phyloP scores from a whole-genome alignment of 495 filamentous ascomycete species.

The Cercophora sp. region DNA sequence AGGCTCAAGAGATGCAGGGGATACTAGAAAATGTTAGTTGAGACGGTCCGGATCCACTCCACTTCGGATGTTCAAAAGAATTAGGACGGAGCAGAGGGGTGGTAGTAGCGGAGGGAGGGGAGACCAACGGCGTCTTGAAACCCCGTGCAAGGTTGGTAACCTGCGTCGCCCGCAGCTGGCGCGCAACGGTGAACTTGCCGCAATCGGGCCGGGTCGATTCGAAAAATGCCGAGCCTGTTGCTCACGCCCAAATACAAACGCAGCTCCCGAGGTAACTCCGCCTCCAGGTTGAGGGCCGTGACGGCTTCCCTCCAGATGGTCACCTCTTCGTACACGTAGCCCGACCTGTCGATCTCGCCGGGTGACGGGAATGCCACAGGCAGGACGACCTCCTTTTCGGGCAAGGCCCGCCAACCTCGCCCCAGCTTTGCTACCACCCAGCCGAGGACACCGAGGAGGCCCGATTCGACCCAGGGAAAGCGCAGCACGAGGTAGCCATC shows the following conservation, averaged over 20 bases:
- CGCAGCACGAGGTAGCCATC: constrained; percentile 55
- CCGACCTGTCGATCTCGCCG: constrained; percentile 46
- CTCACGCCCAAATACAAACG: constrained; percentile 58
- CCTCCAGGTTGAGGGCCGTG: constrained; percentile 55
- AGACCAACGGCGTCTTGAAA: constrained; percentile 85
- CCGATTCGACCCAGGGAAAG: constrained; percentile 54
- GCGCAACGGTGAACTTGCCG: constrained; percentile 74
- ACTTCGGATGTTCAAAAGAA: neutral
- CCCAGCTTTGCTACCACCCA: constrained; percentile 42
- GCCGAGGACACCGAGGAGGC: constrained; percentile 37
- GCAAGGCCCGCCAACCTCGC: constrained; percentile 38
- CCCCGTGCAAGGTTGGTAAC: constrained; percentile 72
- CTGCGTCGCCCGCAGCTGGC: constrained; percentile 61
- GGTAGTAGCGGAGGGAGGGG: constrained; percentile 80
- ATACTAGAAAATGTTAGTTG: constrained; percentile 46
- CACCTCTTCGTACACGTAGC: constrained; percentile 60
- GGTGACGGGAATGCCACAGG: constrained; percentile 60
- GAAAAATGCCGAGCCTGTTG: constrained; percentile 66
- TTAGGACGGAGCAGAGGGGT: too few species aligned
- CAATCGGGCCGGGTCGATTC: constrained; percentile 56
- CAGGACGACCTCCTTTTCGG: constrained; percentile 55
- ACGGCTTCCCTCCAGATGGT: constrained; percentile 78
- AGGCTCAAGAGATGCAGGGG: constrained; percentile 79
- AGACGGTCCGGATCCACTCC: neutral
- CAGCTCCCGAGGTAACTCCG: constrained; percentile 48